These are phyloP conservation scores for Penicillium bovifimosum DNA, from an alignment of 495 filamentous ascomycete species.

Conservation along the genomic window DNA sequence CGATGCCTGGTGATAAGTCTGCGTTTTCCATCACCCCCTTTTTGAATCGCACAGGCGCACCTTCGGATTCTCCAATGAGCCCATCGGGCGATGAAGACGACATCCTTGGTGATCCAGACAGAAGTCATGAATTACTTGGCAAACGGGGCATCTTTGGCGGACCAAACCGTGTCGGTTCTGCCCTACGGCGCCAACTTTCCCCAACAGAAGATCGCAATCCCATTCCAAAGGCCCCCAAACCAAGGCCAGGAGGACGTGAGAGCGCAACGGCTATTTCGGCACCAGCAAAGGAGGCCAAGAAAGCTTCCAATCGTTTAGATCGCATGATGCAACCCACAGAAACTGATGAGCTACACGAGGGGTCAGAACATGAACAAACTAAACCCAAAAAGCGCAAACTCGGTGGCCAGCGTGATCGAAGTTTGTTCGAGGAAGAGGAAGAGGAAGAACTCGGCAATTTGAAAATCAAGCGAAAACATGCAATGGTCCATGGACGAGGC, in stretches of 20 bases:
- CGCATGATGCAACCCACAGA: slow-evolving; percentile 1
- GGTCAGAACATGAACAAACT: slow-evolving; percentile 36
- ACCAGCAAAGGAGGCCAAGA: slow-evolving; percentile 4
- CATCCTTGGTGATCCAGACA: slow-evolving; percentile 3
- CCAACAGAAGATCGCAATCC: slow-evolving; percentile 1
- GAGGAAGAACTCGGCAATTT: slow-evolving; percentile 31
- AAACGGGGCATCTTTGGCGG: not conserved
- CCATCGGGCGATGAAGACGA: slow-evolving; percentile 31
- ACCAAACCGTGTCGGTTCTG: slow-evolving; percentile 3
- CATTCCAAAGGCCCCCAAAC: slow-evolving; percentile 1
- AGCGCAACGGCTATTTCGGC: not conserved
- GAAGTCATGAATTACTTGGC: not conserved
- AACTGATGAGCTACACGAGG: slow-evolving; percentile 2
- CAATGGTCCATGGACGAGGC: slow-evolving; percentile 17
- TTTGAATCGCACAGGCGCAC: slow-evolving; percentile 67
- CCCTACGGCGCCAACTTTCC: slow-evolving; percentile 1
- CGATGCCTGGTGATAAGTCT: slow-evolving; percentile 73
- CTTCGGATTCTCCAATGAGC: slow-evolving; percentile 38
- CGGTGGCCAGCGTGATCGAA: slow-evolving; percentile 54
- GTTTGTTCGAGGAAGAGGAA: slow-evolving; percentile 73
- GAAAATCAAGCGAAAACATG: slow-evolving; percentile 31
- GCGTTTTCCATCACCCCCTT: slow-evolving; percentile 90
- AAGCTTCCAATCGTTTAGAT: not conserved
- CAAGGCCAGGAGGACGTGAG: slow-evolving; percentile 1
- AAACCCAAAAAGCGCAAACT: slow-evolving; percentile 77